These are phyloP conservation scores for Wickerhamiella galacta DNA, from an alignment of 805 yeast species.

Conservation along the genomic window DNA sequence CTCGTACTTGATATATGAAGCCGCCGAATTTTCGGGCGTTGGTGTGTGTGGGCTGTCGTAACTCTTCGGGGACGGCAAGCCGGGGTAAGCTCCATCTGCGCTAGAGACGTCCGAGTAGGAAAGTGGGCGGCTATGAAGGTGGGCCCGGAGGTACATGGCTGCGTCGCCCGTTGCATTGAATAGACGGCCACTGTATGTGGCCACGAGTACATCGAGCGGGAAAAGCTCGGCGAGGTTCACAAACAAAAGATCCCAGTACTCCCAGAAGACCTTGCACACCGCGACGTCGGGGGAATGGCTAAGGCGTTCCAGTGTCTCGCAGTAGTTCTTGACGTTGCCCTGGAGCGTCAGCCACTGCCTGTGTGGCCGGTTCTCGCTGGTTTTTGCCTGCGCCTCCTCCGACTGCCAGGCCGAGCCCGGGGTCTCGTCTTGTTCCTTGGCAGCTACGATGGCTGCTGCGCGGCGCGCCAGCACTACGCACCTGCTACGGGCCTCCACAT, in stretches of 20 bases:
- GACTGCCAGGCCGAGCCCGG: neutral
- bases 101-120: too few relatives aligned
- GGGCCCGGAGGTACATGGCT: constrained; percentile 7
- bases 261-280: constrained; percentile 21
- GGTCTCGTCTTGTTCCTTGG: neutral
- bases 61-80: too few relatives aligned
- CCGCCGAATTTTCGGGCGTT: too few relatives aligned
- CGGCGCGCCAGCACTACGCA: neutral
- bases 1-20: too few relatives aligned
- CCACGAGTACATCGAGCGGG: constrained; percentile 14
- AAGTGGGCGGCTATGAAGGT: neutral
- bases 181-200: constrained; percentile 18
- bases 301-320: neutral
- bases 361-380: neutral
- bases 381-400: too few relatives aligned
- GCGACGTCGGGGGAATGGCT: constrained; percentile 13
- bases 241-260: constrained; percentile 20
- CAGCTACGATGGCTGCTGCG: neutral
- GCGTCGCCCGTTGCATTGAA: constrained; percentile 21
- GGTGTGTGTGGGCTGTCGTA: too few relatives aligned
- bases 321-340: neutral
- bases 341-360: too few relatives aligned
- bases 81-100: too few relatives aligned
- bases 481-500: neutral
- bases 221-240: constrained; percentile 17